phyloP scores from a whole-genome alignment of 805 yeast species.

The Grigorovia yakushimaensis region DNA sequence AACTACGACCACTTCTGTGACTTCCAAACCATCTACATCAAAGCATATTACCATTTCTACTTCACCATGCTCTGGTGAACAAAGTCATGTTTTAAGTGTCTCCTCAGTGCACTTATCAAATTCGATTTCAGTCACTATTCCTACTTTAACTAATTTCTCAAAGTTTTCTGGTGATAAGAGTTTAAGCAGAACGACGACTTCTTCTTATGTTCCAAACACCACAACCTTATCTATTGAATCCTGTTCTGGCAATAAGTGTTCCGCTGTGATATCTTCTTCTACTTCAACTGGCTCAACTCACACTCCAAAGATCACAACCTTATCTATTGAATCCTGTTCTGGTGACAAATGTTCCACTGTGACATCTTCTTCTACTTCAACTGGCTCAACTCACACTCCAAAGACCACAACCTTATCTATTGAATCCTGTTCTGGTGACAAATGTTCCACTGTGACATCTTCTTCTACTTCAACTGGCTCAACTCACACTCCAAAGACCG shows the following conservation, averaged over 20 bases:
- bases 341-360: not conserved
- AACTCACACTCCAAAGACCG: not conserved
- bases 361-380: not conserved
- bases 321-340: constrained; percentile 1
- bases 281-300: not conserved
- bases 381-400: not conserved
- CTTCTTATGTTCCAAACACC: not conserved
- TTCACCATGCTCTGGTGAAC: too few species aligned
- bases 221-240: constrained; percentile 4
- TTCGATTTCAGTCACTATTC: too few species aligned
- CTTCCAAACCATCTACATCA: not conserved
- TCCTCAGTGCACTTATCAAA: too few species aligned
- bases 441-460: not conserved
- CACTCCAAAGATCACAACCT: not conserved
- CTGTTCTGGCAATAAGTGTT: constrained; percentile 5
- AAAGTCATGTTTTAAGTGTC: too few species aligned
- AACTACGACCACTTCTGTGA: too few species aligned
- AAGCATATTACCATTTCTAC: not conserved
- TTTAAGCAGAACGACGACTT: not conserved
- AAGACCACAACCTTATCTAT: not conserved
- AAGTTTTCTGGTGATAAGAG: constrained; percentile 1
- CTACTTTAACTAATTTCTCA: too few species aligned
- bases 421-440: constrained; percentile 7
- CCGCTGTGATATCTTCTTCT: not conserved
- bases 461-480: not conserved